Percentiles rank a stretch among this genome's conserved stretches.
These are phyloP conservation scores for Clitoria ternatea DNA, from an alignment of 306 rosid genomes.

Conservation along the genomic window DNA sequence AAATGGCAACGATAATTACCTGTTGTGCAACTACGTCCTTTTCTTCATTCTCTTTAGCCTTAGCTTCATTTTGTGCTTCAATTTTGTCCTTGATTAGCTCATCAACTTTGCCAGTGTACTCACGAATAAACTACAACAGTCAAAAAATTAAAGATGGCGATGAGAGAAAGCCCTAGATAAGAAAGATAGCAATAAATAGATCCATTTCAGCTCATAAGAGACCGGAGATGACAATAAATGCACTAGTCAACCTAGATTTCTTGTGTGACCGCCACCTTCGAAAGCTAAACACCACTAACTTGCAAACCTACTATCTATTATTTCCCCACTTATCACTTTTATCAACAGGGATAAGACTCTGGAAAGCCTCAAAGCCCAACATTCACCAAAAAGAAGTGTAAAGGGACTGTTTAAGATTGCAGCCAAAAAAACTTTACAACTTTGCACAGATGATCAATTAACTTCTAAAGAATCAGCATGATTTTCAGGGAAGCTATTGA, in stretches of 20 bases:
- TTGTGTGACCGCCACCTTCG: constrained; percentile 9
- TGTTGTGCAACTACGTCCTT: constrained; percentile 94
- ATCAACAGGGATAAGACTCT: constrained; percentile 2
- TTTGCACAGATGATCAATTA: background rate
- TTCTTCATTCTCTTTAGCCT: constrained; percentile 85
- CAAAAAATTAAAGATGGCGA: background rate
- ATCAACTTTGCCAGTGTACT: constrained; percentile 96
- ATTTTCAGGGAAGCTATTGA: background rate
- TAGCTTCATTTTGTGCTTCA: constrained; percentile 68
- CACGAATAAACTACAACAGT: constrained; percentile 72
- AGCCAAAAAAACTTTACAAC: background rate
- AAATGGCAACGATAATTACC: constrained; percentile 43
- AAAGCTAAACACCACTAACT: constrained; percentile 17
- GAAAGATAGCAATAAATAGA: constrained; percentile 16
- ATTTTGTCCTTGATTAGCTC: constrained; percentile 87
- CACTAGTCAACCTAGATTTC: background rate
- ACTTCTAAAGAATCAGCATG: background rate
- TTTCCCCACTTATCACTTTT: background rate
- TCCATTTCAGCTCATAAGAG: background rate
- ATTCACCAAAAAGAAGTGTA: constrained; percentile 17
- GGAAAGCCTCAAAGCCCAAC: constrained; percentile 14
- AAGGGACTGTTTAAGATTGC: background rate
- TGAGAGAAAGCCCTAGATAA: constrained; percentile 11
- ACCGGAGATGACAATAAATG: constrained; percentile 4
- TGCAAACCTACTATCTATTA: background rate